Evolutionary conservation across 2,329 filamentous ascomycete species (phyloP).

Genomic region (Fonsecaea pedrosoi): DNA sequence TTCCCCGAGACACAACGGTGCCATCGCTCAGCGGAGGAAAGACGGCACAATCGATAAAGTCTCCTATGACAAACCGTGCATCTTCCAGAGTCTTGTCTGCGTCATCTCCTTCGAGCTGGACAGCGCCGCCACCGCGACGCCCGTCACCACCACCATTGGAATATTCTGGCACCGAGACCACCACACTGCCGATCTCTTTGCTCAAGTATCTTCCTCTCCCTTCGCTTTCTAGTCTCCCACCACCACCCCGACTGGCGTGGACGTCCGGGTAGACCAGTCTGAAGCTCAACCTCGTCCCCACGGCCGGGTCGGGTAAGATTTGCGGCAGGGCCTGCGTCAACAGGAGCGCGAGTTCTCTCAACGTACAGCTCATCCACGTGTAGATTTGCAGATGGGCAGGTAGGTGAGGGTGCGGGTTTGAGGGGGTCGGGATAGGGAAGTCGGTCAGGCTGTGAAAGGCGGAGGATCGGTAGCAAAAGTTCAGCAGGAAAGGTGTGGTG

Average conservation of each 20-base stretch:
- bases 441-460: conserved; percentile 67
- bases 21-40: conserved; percentile 77
- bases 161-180: conserved; percentile 64
- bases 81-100: conserved; percentile 77
- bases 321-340: conserved; percentile 72
- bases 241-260: conserved; percentile 47
- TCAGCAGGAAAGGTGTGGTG: conserved; percentile 81
- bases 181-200: conserved; percentile 82
- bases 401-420: conserved; percentile 63
- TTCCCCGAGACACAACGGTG: conserved; percentile 59
- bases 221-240: conserved; percentile 36
- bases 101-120: conserved; percentile 60
- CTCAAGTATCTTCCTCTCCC: conserved; percentile 70
- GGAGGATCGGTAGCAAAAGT: conserved; percentile 79
- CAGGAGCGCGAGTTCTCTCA: conserved; percentile 80
- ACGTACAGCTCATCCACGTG: conserved; percentile 81
- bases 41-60: conserved; percentile 84
- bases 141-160: conserved; percentile 51
- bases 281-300: conserved; percentile 86
- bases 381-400: conserved; percentile 78
- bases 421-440: conserved; percentile 52
- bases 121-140: conserved; percentile 45
- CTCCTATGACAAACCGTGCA: conserved; percentile 82
- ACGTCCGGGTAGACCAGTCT: conserved; percentile 85
- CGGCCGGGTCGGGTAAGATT: conserved; percentile 69